Conservation (phyloP, 768 basidiomycete species). For the Naganishia vaughanmartiniae region DNA sequence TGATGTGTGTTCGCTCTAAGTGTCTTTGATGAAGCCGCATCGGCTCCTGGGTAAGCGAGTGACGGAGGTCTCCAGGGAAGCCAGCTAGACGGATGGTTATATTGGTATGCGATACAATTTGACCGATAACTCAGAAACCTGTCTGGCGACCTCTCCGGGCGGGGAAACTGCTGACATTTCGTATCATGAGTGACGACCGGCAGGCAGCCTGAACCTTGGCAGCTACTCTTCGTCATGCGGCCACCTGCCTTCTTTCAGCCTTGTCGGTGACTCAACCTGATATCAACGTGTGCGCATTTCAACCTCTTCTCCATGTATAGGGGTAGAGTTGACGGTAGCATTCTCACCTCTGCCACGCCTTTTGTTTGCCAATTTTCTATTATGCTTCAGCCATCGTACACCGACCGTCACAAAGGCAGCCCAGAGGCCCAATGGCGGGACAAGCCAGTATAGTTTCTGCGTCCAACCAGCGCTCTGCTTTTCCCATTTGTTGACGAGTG, state of each 20-base stretch:
- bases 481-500: conserved; percentile 55
- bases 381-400: not conserved
- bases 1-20: too few relatives aligned
- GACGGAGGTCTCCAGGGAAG: too few relatives aligned
- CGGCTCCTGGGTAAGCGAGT: too few relatives aligned
- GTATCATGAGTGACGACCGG: not conserved
- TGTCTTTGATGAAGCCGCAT: too few relatives aligned
- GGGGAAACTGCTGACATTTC: not conserved
- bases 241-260: not conserved
- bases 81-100: too few relatives aligned
- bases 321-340: not conserved
- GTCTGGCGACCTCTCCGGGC: not conserved
- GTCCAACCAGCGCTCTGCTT: conserved; percentile 52
- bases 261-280: not conserved
- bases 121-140: too few relatives aligned
- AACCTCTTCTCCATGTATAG: not conserved
- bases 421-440: conserved; percentile 56
- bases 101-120: too few relatives aligned
- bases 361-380: conserved; percentile 12
- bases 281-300: conserved; percentile 10
- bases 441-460: conserved; percentile 56
- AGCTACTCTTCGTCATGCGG: not conserved
- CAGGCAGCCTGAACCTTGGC: not conserved
- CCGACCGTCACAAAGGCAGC: conserved; percentile 35
- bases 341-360: conserved; percentile 24